Evolutionary conservation across 2,329 filamentous ascomycete genomes (phyloP).

Genomic region (Beauveria caledonica): DNA sequence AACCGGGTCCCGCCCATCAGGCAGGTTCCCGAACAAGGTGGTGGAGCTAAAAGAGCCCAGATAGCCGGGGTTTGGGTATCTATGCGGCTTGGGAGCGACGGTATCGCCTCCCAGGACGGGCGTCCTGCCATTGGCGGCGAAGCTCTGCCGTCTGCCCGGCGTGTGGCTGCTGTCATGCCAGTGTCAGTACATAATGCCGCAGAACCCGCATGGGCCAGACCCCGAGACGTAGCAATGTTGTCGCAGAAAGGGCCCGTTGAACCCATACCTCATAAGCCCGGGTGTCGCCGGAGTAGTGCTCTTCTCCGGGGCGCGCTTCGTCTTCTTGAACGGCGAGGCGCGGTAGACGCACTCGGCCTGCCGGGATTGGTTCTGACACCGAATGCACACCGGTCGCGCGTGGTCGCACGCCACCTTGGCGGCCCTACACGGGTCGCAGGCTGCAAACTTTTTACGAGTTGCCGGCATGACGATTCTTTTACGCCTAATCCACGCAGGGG

Average conservation of each 20-base stretch:
- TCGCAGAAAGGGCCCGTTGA: neutral
- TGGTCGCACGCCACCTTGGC: constrained; percentile 21
- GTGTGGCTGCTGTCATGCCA: neutral
- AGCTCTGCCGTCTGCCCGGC: neutral
- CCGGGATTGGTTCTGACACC: constrained; percentile 16
- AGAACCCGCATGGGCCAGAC: neutral
- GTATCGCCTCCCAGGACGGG: neutral
- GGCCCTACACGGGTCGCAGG: constrained; percentile 22
- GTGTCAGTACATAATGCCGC: neutral
- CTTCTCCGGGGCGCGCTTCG: constrained; percentile 9
- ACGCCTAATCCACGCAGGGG: neutral
- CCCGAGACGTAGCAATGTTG: neutral
- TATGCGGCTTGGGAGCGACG: constrained; percentile 1
- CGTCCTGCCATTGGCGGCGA: neutral
- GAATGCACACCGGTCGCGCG: constrained; percentile 18
- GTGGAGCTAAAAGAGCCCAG: constrained; percentile 14
- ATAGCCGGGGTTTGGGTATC: constrained; percentile 10
- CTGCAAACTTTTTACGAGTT: constrained; percentile 11
- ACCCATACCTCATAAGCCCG: constrained; percentile 1
- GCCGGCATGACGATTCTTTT: constrained; percentile 6
- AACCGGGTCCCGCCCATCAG: constrained; percentile 1
- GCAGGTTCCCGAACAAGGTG: constrained; percentile 12
- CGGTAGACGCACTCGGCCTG: constrained; percentile 14
- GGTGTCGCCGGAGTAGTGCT: constrained; percentile 5
- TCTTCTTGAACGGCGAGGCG: constrained; percentile 16